Percentiles rank a stretch among this genome's conserved stretches.
Conservation (phyloP, 2,329 filamentous ascomycete species). For the Talaromyces sp. region DNA sequence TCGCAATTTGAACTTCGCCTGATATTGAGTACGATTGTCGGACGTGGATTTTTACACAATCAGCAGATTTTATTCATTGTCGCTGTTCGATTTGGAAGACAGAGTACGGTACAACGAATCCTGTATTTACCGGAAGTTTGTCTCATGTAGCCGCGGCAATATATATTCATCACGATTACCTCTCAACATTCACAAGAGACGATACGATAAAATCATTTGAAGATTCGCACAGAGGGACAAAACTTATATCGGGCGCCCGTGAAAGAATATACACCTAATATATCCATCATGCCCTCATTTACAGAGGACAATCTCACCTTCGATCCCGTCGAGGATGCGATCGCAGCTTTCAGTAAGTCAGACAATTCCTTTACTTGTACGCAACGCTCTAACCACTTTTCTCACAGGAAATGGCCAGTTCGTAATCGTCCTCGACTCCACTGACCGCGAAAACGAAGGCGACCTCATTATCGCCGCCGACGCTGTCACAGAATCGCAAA, state of each 20-base stretch:
- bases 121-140: not conserved
- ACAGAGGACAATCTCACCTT: conserved; percentile 35
- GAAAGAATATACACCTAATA: not conserved
- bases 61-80: not conserved
- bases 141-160: not conserved
- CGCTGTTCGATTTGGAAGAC: not conserved
- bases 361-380: not conserved
- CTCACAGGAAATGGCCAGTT: conserved; percentile 73
- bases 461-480: conserved; percentile 93
- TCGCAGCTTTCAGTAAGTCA: conserved; percentile 41
- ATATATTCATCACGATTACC: not conserved
- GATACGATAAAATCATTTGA: not conserved
- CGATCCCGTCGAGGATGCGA: conserved; percentile 42
- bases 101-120: not conserved
- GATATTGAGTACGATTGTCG: not conserved
- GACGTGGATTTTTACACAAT: not conserved
- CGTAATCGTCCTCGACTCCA: conserved; percentile 90
- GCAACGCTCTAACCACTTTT: not conserved
- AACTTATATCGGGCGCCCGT: too few species aligned
- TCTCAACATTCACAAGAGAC: not conserved
- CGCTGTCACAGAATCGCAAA: conserved; percentile 79
- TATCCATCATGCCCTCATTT: conserved; percentile 10
- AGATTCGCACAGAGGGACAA: too few species aligned
- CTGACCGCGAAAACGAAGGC: conserved; percentile 93
- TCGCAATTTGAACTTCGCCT: not conserved